A percentile compares a stretch with the other conserved stretches of the same genome.
phyloP scores from a whole-genome alignment of 192 early-diverging fungal genomes.

The Dissophora ornata region DNA sequence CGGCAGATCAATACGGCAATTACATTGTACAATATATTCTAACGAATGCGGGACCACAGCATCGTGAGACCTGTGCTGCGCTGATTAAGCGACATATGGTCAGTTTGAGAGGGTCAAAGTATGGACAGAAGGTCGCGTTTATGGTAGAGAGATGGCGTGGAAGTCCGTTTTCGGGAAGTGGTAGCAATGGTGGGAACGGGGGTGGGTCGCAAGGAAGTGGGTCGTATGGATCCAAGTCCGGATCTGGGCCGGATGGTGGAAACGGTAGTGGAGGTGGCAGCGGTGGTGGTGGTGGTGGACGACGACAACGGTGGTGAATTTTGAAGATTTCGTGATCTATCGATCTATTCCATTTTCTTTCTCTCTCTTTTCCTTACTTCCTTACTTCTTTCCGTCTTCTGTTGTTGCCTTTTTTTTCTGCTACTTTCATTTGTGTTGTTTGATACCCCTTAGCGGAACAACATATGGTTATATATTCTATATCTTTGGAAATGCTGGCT shows the following conservation, averaged over 20 bases:
- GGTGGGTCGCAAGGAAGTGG: neutral
- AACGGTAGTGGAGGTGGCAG: constrained; percentile 3
- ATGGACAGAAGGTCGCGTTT: constrained; percentile 70
- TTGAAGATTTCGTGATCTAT: neutral
- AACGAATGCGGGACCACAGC: constrained; percentile 65
- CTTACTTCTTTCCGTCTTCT: constrained; percentile 2
- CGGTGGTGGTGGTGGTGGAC: constrained; percentile 17
- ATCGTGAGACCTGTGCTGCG: constrained; percentile 66
- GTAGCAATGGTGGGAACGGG: neutral
- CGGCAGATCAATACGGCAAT: constrained; percentile 83
- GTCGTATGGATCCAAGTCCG: constrained; percentile 10
- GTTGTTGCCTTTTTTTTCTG: neutral
- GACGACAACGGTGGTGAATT: constrained; percentile 28
- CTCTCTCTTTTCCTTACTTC: neutral
- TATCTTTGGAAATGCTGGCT: too few species aligned
- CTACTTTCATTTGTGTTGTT: neutral
- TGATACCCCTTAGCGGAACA: neutral
- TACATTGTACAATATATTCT: constrained; percentile 83
- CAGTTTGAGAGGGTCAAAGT: constrained; percentile 74
- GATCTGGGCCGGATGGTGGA: constrained; percentile 13
- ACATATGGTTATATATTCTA: neutral
- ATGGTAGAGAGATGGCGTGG: constrained; percentile 51
- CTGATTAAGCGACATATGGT: constrained; percentile 76
- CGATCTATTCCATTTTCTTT: neutral
- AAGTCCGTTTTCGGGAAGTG: constrained; percentile 16